Evolutionary conservation across 2,329 filamentous ascomycete genomes (phyloP).

Genomic region (Mollisia scopiformis): DNA sequence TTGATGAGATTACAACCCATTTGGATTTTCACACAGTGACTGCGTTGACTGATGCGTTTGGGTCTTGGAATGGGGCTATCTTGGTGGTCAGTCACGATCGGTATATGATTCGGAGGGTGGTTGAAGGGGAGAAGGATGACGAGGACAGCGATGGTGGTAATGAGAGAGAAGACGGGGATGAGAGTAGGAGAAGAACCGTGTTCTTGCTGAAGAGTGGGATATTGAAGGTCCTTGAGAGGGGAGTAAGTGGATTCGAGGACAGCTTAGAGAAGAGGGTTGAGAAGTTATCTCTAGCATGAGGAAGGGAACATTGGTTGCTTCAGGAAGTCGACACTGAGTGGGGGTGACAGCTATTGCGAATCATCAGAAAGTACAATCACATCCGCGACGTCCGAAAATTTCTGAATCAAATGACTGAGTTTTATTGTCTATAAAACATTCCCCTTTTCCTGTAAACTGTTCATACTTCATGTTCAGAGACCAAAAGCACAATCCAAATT

Average conservation of each 20-base stretch:
- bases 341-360: no score
- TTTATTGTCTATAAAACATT: no score
- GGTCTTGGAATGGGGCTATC: slow-evolving; percentile 72
- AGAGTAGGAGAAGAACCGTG: slow-evolving; percentile 54
- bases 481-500: no score
- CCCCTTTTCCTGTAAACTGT: no score
- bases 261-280: slow-evolving; percentile 62
- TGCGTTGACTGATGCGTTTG: slow-evolving; percentile 68
- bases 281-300: slow-evolving; percentile 38
- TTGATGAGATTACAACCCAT: slow-evolving; percentile 96
- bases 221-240: slow-evolving; percentile 57
- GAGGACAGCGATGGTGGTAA: slow-evolving; percentile 46
- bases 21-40: slow-evolving; percentile 81
- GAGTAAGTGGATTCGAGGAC: slow-evolving; percentile 68
- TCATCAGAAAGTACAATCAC: no score
- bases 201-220: slow-evolving; percentile 63
- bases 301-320: no score
- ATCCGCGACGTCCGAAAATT: no score
- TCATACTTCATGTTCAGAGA: no score
- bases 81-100: slow-evolving; percentile 81
- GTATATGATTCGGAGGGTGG: slow-evolving; percentile 75
- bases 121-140: slow-evolving; percentile 61
- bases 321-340: no score
- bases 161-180: slow-evolving; percentile 50
- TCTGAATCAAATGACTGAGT: no score